Evolutionary conservation across 805 yeast genomes (phyloP).

Genomic region (Brettanomyces bruxellensis): DNA sequence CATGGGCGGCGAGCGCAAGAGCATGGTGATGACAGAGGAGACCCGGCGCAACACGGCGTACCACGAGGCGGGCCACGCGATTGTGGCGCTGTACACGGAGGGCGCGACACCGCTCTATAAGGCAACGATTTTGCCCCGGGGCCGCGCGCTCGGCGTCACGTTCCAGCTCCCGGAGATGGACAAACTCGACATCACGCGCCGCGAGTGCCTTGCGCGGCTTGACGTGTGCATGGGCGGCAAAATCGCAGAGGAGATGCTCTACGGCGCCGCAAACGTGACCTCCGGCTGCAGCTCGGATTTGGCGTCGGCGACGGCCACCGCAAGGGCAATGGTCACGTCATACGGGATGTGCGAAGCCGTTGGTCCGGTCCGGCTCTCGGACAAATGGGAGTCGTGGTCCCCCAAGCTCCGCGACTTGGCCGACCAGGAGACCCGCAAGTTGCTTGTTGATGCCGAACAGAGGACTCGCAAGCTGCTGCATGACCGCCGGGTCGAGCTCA

Average conservation of each 20-base stretch:
- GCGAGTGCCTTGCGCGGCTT: conserved; percentile 81
- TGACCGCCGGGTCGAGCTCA: conserved; percentile 60
- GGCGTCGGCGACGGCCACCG: conserved; percentile 81
- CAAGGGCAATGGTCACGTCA: conserved; percentile 93
- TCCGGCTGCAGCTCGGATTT: conserved; percentile 93
- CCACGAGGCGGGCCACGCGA: conserved; percentile 99
- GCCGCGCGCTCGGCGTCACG: conserved; percentile 92
- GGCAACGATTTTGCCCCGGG: conserved; percentile 95
- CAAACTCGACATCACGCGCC: conserved; percentile 84
- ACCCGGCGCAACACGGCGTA: conserved; percentile 89
- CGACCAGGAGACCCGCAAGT: conserved; percentile 79
- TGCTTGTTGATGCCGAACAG: conserved; percentile 66
- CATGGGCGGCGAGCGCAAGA: conserved; percentile 96
- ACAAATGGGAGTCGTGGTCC: conserved; percentile 94
- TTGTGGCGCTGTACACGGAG: conserved; percentile 89
- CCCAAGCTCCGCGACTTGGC: conserved; percentile 81
- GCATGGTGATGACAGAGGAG: conserved; percentile 96
- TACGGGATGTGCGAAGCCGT: conserved; percentile 93
- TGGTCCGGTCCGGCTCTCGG: conserved; percentile 86
- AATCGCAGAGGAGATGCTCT: conserved; percentile 88
- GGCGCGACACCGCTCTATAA: conserved; percentile 95
- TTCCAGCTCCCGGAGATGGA: conserved; percentile 98
- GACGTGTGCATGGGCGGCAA: conserved; percentile 99
- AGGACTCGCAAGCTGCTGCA: conserved; percentile 65
- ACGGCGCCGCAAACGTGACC: conserved; percentile 88